Evolutionary conservation across 2,329 filamentous ascomycete species (phyloP), one percentile per base, ranked within the genome.

Genomic region (Aschersonia sp.): DNA sequence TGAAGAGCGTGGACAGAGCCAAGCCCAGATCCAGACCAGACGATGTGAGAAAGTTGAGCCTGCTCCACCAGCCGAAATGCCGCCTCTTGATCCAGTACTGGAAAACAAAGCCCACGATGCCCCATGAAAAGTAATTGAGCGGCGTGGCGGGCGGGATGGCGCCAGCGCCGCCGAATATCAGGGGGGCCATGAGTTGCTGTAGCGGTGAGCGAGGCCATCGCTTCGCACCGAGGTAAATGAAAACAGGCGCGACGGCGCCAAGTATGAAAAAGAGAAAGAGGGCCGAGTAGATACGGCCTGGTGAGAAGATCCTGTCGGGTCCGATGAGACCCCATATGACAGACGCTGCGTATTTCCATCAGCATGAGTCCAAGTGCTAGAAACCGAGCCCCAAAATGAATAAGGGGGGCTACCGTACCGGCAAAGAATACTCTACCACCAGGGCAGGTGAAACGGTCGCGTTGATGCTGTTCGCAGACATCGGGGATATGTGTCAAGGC

Each of bases 101-200:
- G 68, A 87, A 87, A 32, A 83, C 51, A 54, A 77, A 79, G 32
- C 83, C 84, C 4, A 87, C 79, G 48, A 83, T 65, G 14, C 79
- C 81, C 83, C 83, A 87, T n/a, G 74, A 73, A 35, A 84, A 73
- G 59, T 85, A 87, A 63, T 84, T 86, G 49, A 87, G 73, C 0
- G 83, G 82, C 0, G 82, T 84, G 4, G 84, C 83, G 0, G 78
- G 78, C 2, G 77, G 78, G 54, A 82, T 79, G 35, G 65, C 52
- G 1, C 70, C 72, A 6, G 74, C 70, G 29, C 77, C 76, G 49
- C 77, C 79, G 56, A 81, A 79, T 54, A 82, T 77, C 50, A 82
- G 64, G 1, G 78, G 78, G 4, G 77, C 72, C 66, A 81, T 81
- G 46, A 79, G 66, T 59, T 70, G 74, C 48, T 66, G 67, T 41